phyloP scores from a whole-genome alignment of 108 stramenopile species.

The Chaetoceros muelleri region DNA sequence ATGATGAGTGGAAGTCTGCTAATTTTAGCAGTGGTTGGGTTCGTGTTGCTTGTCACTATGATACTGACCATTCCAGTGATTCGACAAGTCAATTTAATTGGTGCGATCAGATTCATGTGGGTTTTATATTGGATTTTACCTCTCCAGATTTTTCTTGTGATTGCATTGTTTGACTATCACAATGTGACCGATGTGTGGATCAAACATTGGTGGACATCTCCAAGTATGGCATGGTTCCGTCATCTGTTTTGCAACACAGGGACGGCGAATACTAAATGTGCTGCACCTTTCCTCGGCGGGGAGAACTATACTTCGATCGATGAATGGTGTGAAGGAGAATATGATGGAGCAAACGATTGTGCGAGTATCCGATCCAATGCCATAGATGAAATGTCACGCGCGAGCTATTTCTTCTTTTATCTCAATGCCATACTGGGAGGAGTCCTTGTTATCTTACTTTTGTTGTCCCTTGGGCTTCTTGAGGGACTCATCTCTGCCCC shows the following conservation, averaged over 20 bases:
- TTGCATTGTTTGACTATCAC: constrained; percentile 42
- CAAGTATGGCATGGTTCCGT: constrained; percentile 12
- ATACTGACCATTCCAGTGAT: constrained; percentile 44
- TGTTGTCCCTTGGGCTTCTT: constrained; percentile 44
- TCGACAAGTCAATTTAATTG: constrained; percentile 55
- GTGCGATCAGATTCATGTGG: constrained; percentile 68
- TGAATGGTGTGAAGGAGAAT: constrained; percentile 43
- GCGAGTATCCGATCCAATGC: constrained; percentile 41
- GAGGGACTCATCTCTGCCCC: constrained; percentile 69
- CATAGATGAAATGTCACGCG: constrained; percentile 22
- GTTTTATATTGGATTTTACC: constrained; percentile 46
- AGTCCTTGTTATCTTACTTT: constrained; percentile 18
- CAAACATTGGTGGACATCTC: constrained; percentile 35
- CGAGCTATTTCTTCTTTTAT: constrained; percentile 27
- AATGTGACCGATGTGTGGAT: constrained; percentile 57
- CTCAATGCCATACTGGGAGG: constrained; percentile 23
- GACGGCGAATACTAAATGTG: constrained; percentile 41
- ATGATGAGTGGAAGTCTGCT: constrained; percentile 23
- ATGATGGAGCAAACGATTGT: constrained; percentile 46
- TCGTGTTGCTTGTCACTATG: constrained; percentile 35
- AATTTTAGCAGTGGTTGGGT: constrained; percentile 30
- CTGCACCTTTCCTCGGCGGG: constrained; percentile 44
- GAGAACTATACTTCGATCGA: constrained; percentile 24
- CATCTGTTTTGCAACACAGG: constrained; percentile 5
- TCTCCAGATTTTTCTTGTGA: constrained; percentile 29